phyloP scores from a whole-genome alignment of 2,329 filamentous ascomycete genomes.

The Microcera coccophila region DNA sequence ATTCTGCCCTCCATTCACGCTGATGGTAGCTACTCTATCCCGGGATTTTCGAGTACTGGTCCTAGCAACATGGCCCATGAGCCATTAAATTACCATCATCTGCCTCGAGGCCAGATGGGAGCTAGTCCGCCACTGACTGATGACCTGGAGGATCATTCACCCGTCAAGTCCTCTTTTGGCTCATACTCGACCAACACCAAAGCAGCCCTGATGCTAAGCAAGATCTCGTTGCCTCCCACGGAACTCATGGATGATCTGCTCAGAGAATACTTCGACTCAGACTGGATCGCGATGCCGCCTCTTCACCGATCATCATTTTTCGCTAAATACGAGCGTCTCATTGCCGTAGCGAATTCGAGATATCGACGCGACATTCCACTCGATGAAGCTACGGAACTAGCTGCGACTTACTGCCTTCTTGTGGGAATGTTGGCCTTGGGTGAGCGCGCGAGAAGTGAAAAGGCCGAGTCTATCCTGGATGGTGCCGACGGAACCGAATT shows the following conservation, averaged over 20 bases:
- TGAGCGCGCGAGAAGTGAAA: constrained; percentile 15
- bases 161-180: constrained; percentile 22
- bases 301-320: constrained; percentile 23
- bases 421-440: constrained; percentile 26
- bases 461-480: constrained; percentile 8
- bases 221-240: constrained; percentile 22
- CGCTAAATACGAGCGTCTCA: constrained; percentile 25
- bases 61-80: constrained; percentile 18
- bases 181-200: constrained; percentile 27
- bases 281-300: constrained; percentile 24
- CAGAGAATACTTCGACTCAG: constrained; percentile 22
- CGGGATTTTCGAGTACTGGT: constrained; percentile 12
- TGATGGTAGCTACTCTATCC: constrained; percentile 14
- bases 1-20: constrained; percentile 20
- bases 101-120: constrained; percentile 16
- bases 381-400: constrained; percentile 24
- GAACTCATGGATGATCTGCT: constrained; percentile 27
- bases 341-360: constrained; percentile 26
- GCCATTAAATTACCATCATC: constrained; percentile 16
- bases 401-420: constrained; percentile 21
- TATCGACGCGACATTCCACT: constrained; percentile 27
- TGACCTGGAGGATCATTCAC: constrained; percentile 22
- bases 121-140: constrained; percentile 26
- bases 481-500: constrained; percentile 18
- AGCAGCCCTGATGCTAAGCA: constrained; percentile 26